Percentiles rank a stretch among this genome's conserved stretches.
These are phyloP conservation scores for Leccinum sublutescens DNA, from an alignment of 768 basidiomycete species.

Conservation along the genomic window DNA sequence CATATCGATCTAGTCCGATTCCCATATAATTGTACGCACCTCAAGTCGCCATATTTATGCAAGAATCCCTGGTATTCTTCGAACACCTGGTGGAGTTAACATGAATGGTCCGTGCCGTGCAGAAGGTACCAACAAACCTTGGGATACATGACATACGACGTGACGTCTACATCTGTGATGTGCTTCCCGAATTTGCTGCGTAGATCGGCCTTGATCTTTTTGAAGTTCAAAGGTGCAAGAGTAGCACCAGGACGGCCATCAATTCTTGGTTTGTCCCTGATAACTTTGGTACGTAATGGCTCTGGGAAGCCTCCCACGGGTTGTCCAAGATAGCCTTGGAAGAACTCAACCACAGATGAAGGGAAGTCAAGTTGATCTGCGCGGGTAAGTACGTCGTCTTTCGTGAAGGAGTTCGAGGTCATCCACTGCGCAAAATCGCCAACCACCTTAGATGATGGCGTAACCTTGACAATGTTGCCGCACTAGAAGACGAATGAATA, in stretches of 20 bases:
- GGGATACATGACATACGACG: slow-evolving; percentile 97
- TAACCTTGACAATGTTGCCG: slow-evolving; percentile 98
- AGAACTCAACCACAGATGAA: slow-evolving; percentile 95
- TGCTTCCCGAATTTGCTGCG: slow-evolving; percentile 93
- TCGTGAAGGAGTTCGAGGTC: slow-evolving; percentile 90
- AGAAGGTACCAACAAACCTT: slow-evolving; percentile 55
- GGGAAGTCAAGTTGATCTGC: slow-evolving; percentile 97
- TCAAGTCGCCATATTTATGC: slow-evolving; percentile 93
- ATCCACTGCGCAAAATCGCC: slow-evolving; percentile 99
- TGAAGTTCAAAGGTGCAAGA: slow-evolving; percentile 91
- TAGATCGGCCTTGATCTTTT: slow-evolving; percentile 91
- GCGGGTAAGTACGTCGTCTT: slow-evolving; percentile 79
- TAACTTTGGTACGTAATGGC: slow-evolving; percentile 86
- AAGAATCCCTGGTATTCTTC: slow-evolving; percentile 96
- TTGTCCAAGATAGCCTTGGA: slow-evolving; percentile 98
- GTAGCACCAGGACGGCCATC: slow-evolving; percentile 89
- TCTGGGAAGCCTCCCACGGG: slow-evolving; percentile 99
- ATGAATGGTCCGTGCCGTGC: slow-evolving; percentile 7
- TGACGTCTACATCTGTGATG: slow-evolving; percentile 91
- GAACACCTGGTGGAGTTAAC: slow-evolving; percentile 63
- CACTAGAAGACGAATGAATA: slow-evolving; percentile 50
- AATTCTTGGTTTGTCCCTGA: slow-evolving; percentile 91
- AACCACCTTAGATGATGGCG: slow-evolving; percentile 97
- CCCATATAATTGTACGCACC: slow-evolving; percentile 45
- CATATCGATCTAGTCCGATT: slow-evolving; percentile 7